Evolutionary conservation across 768 basidiomycete genomes (phyloP).

Genomic region (Kwoniella newhampshirensis): DNA sequence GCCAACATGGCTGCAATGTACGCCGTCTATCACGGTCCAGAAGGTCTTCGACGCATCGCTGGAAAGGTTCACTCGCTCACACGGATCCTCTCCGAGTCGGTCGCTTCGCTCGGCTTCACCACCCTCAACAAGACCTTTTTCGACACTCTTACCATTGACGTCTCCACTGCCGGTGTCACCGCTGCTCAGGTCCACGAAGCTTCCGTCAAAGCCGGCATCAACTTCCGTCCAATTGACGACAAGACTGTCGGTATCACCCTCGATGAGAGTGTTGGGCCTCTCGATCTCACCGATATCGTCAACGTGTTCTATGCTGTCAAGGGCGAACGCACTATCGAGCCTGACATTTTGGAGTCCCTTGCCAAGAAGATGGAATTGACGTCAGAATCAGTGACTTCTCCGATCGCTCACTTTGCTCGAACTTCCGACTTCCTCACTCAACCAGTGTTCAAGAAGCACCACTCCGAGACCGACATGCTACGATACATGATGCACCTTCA

Average conservation of each 20-base stretch:
- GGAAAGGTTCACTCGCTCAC: constrained; percentile 86
- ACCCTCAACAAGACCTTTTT: constrained; percentile 73
- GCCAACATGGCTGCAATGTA: constrained; percentile 99
- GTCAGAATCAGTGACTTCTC: constrained; percentile 57
- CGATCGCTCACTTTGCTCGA: constrained; percentile 56
- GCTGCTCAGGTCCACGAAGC: constrained; percentile 64
- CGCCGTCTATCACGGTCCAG: constrained; percentile 92
- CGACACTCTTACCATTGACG: constrained; percentile 76
- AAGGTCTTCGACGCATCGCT: constrained; percentile 78
- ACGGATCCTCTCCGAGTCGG: constrained; percentile 66
- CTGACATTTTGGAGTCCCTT: constrained; percentile 51
- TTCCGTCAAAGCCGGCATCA: constrained; percentile 69
- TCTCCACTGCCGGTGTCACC: constrained; percentile 58
- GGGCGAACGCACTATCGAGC: constrained; percentile 40
- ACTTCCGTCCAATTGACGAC: constrained; percentile 75
- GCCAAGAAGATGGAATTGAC: constrained; percentile 54
- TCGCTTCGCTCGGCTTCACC: constrained; percentile 73
- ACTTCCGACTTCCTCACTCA: constrained; percentile 72
- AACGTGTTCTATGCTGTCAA: constrained; percentile 74
- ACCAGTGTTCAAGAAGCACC: constrained; percentile 91
- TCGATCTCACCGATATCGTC: constrained; percentile 72
- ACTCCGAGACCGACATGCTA: constrained; percentile 98
- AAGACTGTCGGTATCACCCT: constrained; percentile 80
- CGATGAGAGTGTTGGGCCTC: constrained; percentile 80
- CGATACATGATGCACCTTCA: constrained; percentile 93